These are phyloP conservation scores for Nitzschia sp. DNA, from an alignment of 108 stramenopile species.

Conservation along the genomic window DNA sequence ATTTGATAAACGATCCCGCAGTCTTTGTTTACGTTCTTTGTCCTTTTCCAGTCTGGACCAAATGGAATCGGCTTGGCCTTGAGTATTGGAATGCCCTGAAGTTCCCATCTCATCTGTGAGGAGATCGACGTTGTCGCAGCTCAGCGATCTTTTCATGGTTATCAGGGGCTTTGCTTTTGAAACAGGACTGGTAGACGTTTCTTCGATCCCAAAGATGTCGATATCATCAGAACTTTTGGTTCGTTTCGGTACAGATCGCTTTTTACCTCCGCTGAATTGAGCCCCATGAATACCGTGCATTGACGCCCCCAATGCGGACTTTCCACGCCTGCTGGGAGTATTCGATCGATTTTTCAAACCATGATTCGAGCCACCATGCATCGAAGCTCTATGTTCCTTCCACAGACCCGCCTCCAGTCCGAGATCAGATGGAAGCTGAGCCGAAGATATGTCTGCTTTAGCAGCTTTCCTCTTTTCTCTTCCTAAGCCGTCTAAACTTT, in stretches of 20 bases:
- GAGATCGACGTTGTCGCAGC: neutral
- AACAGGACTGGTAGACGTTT: neutral
- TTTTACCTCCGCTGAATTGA: neutral
- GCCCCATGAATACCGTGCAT: neutral
- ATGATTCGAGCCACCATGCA: conserved; percentile 7
- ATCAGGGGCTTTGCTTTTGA: neutral
- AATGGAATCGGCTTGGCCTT: neutral
- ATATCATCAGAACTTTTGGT: conserved; percentile 2
- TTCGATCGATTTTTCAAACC: neutral
- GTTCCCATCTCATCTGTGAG: neutral
- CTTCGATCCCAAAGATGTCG: neutral
- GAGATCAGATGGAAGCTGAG: conserved; percentile 19
- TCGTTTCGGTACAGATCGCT: neutral
- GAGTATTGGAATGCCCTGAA: neutral
- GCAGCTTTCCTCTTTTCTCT: neutral
- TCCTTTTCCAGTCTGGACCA: conserved; percentile 22
- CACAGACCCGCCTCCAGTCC: conserved; percentile 34
- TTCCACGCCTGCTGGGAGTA: neutral
- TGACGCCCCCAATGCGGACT: neutral
- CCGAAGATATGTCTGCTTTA: neutral
- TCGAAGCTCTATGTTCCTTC: conserved; percentile 16
- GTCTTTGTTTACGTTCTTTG: conserved; percentile 5
- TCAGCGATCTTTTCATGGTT: neutral
- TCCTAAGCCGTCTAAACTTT: neutral
- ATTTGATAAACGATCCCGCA: neutral